These are phyloP conservation scores for Leishmania tropica DNA, from an alignment of 208 protist genomes.

Conservation along the genomic window DNA sequence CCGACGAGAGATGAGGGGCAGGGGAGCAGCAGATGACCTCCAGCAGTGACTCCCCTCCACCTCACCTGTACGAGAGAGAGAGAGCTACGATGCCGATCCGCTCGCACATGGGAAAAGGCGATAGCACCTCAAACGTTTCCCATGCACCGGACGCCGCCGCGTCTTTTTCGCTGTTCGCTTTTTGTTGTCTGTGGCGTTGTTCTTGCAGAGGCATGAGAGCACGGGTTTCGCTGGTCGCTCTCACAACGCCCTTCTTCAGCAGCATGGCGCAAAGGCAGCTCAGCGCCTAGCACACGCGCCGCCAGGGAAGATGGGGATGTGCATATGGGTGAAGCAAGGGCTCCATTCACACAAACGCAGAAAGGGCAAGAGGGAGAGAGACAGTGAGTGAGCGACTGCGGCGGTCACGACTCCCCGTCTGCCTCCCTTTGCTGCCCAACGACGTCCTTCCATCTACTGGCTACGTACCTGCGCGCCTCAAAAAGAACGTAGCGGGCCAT, in stretches of 20 bases:
- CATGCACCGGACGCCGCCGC: background rate
- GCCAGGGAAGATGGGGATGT: background rate
- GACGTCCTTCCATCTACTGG: conserved; percentile 60
- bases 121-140: background rate
- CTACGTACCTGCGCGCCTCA: conserved; percentile 63
- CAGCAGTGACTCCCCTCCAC: background rate
- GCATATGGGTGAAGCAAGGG: background rate
- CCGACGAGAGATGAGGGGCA: background rate
- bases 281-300: background rate
- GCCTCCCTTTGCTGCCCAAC: conserved; percentile 18
- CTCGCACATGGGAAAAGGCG: background rate
- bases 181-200: background rate
- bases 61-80: background rate
- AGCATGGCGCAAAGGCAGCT: background rate
- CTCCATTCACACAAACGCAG: background rate
- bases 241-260: background rate
- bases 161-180: background rate
- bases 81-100: background rate
- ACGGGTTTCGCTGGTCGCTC: background rate
- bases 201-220: background rate
- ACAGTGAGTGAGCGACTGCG: background rate
- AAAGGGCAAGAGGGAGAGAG: background rate
- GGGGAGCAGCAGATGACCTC: background rate
- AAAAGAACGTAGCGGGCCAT: conserved; percentile 71
- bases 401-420: background rate